Conservation (phyloP, 2,329 filamentous ascomycete genomes). For the Penicillium paneum region DNA sequence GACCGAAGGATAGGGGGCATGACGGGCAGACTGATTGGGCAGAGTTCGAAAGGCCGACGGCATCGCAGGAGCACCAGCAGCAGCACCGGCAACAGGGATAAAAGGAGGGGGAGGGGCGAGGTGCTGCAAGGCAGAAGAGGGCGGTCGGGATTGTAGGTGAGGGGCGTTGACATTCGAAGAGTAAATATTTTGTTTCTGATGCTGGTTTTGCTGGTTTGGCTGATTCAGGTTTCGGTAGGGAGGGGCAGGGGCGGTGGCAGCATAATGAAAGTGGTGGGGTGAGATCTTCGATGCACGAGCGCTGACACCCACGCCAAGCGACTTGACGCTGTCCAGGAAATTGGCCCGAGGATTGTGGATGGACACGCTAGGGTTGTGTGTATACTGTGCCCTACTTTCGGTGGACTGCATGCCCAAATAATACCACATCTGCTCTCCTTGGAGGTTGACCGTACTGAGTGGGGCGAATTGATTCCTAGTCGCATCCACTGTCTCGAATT, state of each 20-base stretch:
- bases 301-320: constrained; percentile 32
- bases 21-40: constrained; percentile 34
- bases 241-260: constrained; percentile 26
- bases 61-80: constrained; percentile 40
- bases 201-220: constrained; percentile 19
- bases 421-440: constrained; percentile 74
- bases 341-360: constrained; percentile 49
- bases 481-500: constrained; percentile 65
- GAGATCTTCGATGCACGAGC: constrained; percentile 29
- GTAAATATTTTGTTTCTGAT: constrained; percentile 18
- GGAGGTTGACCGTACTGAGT: constrained; percentile 68
- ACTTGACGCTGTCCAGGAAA: constrained; percentile 50
- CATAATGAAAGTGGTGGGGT: constrained; percentile 26
- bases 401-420: constrained; percentile 85
- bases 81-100: constrained; percentile 31
- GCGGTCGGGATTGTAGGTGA: constrained; percentile 29
- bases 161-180: constrained; percentile 18
- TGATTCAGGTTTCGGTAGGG: constrained; percentile 14
- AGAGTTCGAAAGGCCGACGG: constrained; percentile 44
- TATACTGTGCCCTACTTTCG: constrained; percentile 87
- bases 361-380: constrained; percentile 63
- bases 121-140: constrained; percentile 34
- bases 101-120: constrained; percentile 35
- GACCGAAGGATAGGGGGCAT: constrained; percentile 39
- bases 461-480: constrained; percentile 56